Evolutionary conservation across 768 basidiomycete genomes (phyloP).

Genomic region (Calocybe cyanea): DNA sequence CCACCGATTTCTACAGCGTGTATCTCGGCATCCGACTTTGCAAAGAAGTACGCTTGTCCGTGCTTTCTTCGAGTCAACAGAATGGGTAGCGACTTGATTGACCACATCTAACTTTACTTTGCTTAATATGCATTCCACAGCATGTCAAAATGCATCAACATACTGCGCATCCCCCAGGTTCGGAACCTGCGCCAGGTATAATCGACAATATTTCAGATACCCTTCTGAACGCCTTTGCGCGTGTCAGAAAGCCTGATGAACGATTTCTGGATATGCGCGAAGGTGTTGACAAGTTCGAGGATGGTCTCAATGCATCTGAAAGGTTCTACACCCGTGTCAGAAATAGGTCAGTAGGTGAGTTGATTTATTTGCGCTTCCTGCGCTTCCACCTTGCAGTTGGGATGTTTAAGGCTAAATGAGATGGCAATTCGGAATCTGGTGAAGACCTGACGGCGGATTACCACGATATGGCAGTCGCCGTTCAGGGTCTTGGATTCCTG

Average conservation of each 20-base stretch:
- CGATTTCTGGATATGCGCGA: conserved; percentile 92
- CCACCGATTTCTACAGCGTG: conserved; percentile 85
- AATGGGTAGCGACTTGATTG: conserved; percentile 73
- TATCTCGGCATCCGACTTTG: conserved; percentile 91
- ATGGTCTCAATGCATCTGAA: conserved; percentile 80
- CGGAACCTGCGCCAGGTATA: conserved; percentile 74
- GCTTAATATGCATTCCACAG: conserved; percentile 35
- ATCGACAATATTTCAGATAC: conserved; percentile 97
- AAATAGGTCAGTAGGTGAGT: conserved; percentile 84
- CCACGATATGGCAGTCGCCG: conserved; percentile 92
- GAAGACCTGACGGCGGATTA: conserved; percentile 98
- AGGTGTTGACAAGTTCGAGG: conserved; percentile 93
- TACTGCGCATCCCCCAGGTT: conserved; percentile 84
- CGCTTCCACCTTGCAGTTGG: conserved; percentile 28
- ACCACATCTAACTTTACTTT: conserved; percentile 1
- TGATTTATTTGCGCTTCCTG: conserved; percentile 16
- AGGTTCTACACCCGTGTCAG: conserved; percentile 76
- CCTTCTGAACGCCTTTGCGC: conserved; percentile 91
- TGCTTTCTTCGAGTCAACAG: conserved; percentile 93
- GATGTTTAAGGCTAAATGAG: conserved; percentile 84
- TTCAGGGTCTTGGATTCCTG: conserved; percentile 95
- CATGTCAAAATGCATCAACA: conserved; percentile 98
- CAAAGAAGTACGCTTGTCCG: conserved; percentile 89
- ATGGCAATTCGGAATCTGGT: conserved; percentile 72
- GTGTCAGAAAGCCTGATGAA: conserved; percentile 95